These are phyloP conservation scores for Berberis thunbergii DNA, from an alignment of 164 flowering plant species.

Conservation along the genomic window DNA sequence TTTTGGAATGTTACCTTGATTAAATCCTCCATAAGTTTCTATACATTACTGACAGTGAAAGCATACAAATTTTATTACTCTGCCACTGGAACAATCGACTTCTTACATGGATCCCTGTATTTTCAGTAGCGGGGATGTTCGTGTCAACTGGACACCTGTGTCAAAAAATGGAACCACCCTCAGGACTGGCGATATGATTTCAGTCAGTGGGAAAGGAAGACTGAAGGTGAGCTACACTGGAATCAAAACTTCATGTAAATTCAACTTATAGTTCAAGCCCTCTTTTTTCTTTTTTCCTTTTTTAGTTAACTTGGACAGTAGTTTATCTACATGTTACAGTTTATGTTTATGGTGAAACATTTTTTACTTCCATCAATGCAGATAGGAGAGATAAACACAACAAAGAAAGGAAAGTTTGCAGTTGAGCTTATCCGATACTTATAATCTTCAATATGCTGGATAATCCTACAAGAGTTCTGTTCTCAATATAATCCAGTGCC, in stretches of 20 bases:
- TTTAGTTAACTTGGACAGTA: neutral
- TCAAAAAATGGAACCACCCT: constrained; percentile 64
- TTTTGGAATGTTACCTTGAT: too few species aligned
- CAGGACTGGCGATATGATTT: constrained; percentile 75
- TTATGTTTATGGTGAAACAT: neutral
- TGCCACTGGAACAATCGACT: neutral
- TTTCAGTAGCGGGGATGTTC: constrained; percentile 72
- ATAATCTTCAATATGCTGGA: constrained; percentile 14
- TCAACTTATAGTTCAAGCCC: neutral
- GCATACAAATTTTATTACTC: too few species aligned
- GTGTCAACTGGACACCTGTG: constrained; percentile 73
- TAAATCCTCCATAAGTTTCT: too few species aligned
- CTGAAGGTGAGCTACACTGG: constrained; percentile 42
- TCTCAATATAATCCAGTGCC: neutral
- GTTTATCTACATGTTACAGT: neutral
- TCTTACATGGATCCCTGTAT: neutral
- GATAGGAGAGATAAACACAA: constrained; percentile 77
- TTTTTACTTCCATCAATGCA: constrained; percentile 20
- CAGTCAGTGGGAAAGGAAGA: constrained; percentile 85
- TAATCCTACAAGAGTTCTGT: neutral
- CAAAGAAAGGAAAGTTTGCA: constrained; percentile 79
- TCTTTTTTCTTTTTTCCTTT: neutral
- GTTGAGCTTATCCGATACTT: constrained; percentile 69
- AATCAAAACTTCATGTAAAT: neutral
- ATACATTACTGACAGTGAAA: too few species aligned